Percentiles rank a stretch among this genome's conserved stretches.
Conservation (phyloP, 2,329 filamentous ascomycete genomes). For the Grosmannia clavigera region DNA sequence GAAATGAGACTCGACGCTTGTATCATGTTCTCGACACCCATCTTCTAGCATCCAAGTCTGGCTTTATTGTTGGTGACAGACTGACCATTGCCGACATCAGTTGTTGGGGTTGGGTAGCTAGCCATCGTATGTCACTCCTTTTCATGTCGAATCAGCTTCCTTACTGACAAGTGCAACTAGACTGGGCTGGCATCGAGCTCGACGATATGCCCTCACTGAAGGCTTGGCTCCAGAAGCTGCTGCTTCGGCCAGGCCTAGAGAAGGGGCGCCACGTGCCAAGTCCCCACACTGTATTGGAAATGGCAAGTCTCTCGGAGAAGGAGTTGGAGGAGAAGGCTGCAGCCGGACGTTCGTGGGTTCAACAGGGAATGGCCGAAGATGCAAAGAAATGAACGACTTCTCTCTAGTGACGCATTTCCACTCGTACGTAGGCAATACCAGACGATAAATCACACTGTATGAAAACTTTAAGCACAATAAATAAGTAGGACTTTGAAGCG, state of each 20-base stretch:
- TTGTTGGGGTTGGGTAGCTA: conserved; percentile 65
- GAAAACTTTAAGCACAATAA: no score
- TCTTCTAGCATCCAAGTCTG: conserved; percentile 42
- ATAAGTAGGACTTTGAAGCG: no score
- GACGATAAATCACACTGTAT: no score
- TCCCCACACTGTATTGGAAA: conserved; percentile 42
- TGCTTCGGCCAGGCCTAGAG: conserved; percentile 57
- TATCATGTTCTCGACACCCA: conserved; percentile 68
- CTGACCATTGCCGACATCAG: conserved; percentile 69
- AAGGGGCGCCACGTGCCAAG: conserved; percentile 58
- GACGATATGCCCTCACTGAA: conserved; percentile 64
- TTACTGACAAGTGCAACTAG: conserved; percentile 37
- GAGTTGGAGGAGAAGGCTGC: conserved; percentile 40
- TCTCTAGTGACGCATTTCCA: no score
- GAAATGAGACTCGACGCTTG: conserved; percentile 71
- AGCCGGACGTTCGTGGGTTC: conserved; percentile 43
- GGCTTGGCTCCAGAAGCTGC: conserved; percentile 63
- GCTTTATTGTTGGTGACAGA: conserved; percentile 54
- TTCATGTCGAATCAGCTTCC: no score
- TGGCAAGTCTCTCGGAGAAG: conserved; percentile 23
- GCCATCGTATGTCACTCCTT: conserved; percentile 26
- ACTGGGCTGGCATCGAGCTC: conserved; percentile 56
- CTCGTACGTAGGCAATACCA: no score
- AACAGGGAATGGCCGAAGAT: conserved; percentile 51
- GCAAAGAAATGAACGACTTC: conserved; percentile 26